Evolutionary conservation across 371 early-diverging fungal species (phyloP).

Genomic region (Entomophthora muscae): DNA sequence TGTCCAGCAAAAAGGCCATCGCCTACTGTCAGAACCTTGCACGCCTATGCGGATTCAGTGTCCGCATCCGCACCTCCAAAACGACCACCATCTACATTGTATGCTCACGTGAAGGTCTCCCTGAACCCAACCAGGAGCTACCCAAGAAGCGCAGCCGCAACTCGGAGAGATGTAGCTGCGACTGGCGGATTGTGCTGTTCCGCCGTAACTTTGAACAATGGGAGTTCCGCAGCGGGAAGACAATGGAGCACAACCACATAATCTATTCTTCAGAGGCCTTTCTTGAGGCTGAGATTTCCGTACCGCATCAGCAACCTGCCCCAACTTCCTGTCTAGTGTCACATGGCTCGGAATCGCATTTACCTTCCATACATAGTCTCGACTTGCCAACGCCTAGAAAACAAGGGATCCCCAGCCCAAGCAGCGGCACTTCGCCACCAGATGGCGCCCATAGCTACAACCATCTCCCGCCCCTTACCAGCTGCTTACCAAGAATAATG

Average conservation of each 20-base stretch:
- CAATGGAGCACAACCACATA: constrained; percentile 15
- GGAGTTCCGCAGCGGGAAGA: constrained; percentile 8
- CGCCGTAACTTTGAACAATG: neutral
- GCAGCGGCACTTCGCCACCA: too few relatives aligned
- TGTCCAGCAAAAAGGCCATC: neutral
- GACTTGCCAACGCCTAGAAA: too few relatives aligned
- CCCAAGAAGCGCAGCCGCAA: neutral
- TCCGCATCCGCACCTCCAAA: constrained; percentile 9
- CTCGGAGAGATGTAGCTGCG: constrained; percentile 5
- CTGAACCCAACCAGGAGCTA: neutral
- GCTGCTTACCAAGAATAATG: too few relatives aligned
- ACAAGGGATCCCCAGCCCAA: too few relatives aligned
- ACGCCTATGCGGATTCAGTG: constrained; percentile 1
- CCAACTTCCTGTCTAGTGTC: too few relatives aligned
- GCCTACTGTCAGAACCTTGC: constrained; percentile 5
- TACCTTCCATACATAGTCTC: too few relatives aligned
- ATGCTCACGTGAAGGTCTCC: constrained; percentile 6
- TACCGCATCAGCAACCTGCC: too few relatives aligned
- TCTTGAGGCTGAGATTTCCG: too few relatives aligned
- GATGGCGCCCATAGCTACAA: too few relatives aligned
- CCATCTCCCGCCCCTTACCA: too few relatives aligned
- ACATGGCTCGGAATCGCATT: too few relatives aligned
- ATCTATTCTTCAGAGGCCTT: too few relatives aligned
- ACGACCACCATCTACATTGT: constrained; percentile 6
- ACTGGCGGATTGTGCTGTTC: constrained; percentile 8